Evolutionary conservation across 2,329 filamentous ascomycete genomes (phyloP).

Genomic region (Cytospora leucostoma): DNA sequence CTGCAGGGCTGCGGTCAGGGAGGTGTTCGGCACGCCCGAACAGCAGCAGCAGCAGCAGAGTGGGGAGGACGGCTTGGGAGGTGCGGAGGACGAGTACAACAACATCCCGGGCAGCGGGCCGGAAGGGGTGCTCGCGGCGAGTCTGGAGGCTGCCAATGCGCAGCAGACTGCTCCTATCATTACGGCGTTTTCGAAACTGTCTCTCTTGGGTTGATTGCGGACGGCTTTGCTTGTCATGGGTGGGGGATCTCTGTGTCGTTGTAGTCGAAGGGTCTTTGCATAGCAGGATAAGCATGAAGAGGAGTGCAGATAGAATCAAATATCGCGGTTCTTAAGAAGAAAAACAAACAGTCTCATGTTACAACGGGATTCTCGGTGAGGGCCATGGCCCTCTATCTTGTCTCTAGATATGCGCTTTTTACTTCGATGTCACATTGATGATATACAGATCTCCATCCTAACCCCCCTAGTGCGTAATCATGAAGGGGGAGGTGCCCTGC

Average conservation of each 20-base stretch:
- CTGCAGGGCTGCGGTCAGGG: slow-evolving; percentile 65
- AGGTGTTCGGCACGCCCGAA: slow-evolving; percentile 61
- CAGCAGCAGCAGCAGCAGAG: slow-evolving; percentile 28
- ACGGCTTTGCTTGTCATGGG: background rate
- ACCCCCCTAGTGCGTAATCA: slow-evolving; percentile 3
- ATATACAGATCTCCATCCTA: slow-evolving; percentile 8
- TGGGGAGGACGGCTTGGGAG: slow-evolving; percentile 30
- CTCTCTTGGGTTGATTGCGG: slow-evolving; percentile 48
- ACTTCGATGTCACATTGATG: slow-evolving; percentile 3
- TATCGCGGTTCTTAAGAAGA: background rate
- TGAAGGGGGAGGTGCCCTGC: slow-evolving; percentile 12
- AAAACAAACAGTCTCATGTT: no score
- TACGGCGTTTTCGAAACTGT: slow-evolving; percentile 50
- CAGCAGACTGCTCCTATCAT: slow-evolving; percentile 52
- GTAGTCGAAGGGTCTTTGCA: background rate
- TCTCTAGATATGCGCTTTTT: background rate
- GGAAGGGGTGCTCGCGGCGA: slow-evolving; percentile 55
- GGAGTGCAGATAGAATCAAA: background rate
- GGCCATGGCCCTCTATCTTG: background rate
- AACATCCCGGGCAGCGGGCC: slow-evolving; percentile 44
- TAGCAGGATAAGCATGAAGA: slow-evolving; percentile 1
- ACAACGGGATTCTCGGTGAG: background rate
- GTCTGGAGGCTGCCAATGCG: slow-evolving; percentile 48
- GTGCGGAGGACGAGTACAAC: slow-evolving; percentile 34
- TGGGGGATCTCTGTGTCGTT: background rate